Evolutionary conservation across 371 early-diverging fungal genomes (phyloP), one percentile per base, ranked within the genome.

Genomic region (Caulochytrium protostelioides): DNA sequence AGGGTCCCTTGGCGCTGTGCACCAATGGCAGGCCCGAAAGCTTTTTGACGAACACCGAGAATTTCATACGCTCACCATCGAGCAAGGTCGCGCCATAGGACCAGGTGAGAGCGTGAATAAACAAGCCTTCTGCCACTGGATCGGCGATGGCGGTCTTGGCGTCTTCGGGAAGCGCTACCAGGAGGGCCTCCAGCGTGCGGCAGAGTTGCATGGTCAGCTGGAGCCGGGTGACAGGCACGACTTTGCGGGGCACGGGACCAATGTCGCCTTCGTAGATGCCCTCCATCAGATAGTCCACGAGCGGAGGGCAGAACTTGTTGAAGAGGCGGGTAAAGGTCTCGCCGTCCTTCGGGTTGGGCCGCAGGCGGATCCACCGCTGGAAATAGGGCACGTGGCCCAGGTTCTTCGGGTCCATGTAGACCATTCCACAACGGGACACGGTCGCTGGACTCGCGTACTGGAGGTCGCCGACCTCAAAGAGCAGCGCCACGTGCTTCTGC

Each of bases 401-500:
- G 32, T 61, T 64, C 22, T 66, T 61, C 1, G 63, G 57, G 30
- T 69, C 67, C 59, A 69, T 49, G 38, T 66, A 65, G 3, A 74
- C 65, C 60, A 71, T 67, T 35, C 70, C 70, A 34, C 70, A 65
- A 12, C 74, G 43, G 23, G 69, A 68, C 2, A 74, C 62, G 1
- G 74, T 71, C 6, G 74, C 74, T n/a, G 70, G 69, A 38, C 63
- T 60, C 4, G 69, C 63, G 30, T 69, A 60, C 30, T 63, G 62
- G 34, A 71, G 43, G 38, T 59, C 59, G 7, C 65, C 63, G 9
- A 67, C 66, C 39, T 68, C 70, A 46, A 74, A 74, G 5, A 74
- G 49, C 35, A 74, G 44, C 10, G 57, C 56, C 1, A 51, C 51
- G 35, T 70, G 65, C 35, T 58, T 57, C 39, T 62, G 65, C 13